These are phyloP conservation scores for Punctularia strigosozonata DNA, from an alignment of 768 basidiomycete genomes.

Conservation along the genomic window DNA sequence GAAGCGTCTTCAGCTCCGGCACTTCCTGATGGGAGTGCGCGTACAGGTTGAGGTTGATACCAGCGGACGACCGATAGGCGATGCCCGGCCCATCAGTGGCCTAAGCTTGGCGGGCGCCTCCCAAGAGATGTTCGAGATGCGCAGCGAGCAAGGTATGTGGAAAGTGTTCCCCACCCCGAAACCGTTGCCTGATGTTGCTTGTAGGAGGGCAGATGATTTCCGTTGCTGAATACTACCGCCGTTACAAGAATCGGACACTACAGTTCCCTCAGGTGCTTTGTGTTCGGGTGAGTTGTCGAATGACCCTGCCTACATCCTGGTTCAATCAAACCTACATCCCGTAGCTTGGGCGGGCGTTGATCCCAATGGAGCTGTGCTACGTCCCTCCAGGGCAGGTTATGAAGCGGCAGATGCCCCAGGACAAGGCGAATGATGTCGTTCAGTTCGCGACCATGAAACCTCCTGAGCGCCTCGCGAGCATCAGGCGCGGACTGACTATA, in stretches of 20 bases:
- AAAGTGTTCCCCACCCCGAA: too few relatives aligned
- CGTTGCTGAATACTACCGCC: constrained; percentile 55
- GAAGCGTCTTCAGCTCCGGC: constrained; percentile 38
- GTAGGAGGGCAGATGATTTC: too few relatives aligned
- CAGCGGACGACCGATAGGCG: too few relatives aligned
- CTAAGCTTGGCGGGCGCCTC: too few relatives aligned
- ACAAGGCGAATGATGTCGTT: constrained; percentile 51
- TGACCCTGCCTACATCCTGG: too few relatives aligned
- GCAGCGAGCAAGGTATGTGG: too few relatives aligned
- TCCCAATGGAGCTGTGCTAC: constrained; percentile 57
- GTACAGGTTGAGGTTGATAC: too few relatives aligned
- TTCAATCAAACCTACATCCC: too few relatives aligned
- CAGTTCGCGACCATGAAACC: constrained; percentile 61
- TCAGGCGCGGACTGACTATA: constrained; percentile 41
- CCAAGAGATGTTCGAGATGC: too few relatives aligned
- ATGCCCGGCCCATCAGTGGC: too few relatives aligned
- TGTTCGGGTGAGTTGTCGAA: constrained; percentile 54
- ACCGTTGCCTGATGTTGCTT: too few relatives aligned
- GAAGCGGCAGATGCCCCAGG: constrained; percentile 57
- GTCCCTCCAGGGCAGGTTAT: constrained; percentile 60
- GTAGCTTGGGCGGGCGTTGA: constrained; percentile 52
- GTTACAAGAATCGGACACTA: constrained; percentile 38
- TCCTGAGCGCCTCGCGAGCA: constrained; percentile 39
- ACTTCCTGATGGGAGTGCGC: constrained; percentile 42
- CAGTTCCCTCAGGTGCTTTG: constrained; percentile 55